Conservation (phyloP, 116 monocot species). For the Zostera marina region DNA sequence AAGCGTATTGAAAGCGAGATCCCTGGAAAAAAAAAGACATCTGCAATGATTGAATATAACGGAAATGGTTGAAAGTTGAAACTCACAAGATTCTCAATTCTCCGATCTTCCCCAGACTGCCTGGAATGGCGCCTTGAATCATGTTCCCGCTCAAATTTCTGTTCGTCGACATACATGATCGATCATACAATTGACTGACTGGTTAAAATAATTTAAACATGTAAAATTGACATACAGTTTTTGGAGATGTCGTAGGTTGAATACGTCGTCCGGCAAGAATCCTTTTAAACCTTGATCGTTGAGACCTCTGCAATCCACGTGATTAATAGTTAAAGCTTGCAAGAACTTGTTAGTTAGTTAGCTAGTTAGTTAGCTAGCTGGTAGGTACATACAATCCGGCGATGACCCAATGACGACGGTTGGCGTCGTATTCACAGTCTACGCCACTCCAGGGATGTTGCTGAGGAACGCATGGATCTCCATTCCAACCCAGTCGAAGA, state of each 20-base stretch:
- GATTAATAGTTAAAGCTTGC: no score
- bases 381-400: constrained; percentile 61
- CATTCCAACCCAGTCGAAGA: constrained; percentile 94
- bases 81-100: constrained; percentile 65
- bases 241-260: constrained; percentile 52
- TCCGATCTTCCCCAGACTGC: constrained; percentile 50
- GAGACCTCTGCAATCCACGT: constrained; percentile 64
- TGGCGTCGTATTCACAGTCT: constrained; percentile 68
- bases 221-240: constrained; percentile 40
- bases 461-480: constrained; percentile 96
- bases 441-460: constrained; percentile 98
- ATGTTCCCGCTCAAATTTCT: constrained; percentile 94
- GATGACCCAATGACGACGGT: constrained; percentile 46
- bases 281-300: constrained; percentile 87
- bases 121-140: constrained; percentile 69
- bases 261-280: constrained; percentile 56
- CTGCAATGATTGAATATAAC: no score
- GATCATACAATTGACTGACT: no score
- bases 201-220: neutral
- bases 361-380: neutral
- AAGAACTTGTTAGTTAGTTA: neutral
- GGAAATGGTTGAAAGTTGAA: no score
- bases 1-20: constrained; percentile 75
- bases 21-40: constrained; percentile 29
- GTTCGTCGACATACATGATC: no score